A percentile compares a stretch with the other conserved stretches of the same genome.
Evolutionary conservation across 148 eudicot species (phyloP).

Genomic region (Vaccinium vitisidaea): DNA sequence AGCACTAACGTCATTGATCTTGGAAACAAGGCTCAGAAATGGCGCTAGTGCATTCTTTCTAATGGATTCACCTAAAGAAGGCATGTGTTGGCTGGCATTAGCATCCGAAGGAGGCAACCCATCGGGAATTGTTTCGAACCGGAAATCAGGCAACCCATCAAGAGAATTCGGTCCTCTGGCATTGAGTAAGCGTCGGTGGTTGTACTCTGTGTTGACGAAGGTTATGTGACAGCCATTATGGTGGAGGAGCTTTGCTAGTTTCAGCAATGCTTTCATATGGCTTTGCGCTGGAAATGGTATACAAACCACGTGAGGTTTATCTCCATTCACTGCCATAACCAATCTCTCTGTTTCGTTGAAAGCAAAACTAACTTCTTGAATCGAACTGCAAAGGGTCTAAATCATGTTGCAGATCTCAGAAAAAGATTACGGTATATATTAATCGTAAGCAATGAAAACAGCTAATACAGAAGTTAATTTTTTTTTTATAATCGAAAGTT

Average conservation of each 20-base stretch:
- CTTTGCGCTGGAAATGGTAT: background rate
- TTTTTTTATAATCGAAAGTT: too few species aligned
- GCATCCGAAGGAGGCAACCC: slow-evolving; percentile 4
- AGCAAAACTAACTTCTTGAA: too few species aligned
- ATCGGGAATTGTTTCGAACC: background rate
- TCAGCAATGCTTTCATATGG: background rate
- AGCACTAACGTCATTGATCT: background rate
- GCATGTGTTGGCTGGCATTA: background rate
- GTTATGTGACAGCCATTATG: background rate
- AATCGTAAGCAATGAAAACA: too few species aligned
- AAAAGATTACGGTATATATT: too few species aligned
- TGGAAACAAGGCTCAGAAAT: background rate
- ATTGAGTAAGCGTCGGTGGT: background rate
- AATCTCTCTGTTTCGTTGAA: background rate
- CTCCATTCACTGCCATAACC: background rate
- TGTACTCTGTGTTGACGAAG: slow-evolving; percentile 2
- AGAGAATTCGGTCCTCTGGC: background rate
- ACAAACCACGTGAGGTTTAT: background rate
- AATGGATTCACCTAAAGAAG: background rate
- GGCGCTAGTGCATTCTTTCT: background rate
- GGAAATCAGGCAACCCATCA: background rate
- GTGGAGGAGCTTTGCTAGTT: slow-evolving; percentile 5
- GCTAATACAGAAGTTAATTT: too few species aligned
- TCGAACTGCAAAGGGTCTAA: too few species aligned
- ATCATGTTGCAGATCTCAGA: too few species aligned